These are phyloP conservation scores for Trichophyton equinum DNA, from an alignment of 2,329 filamentous ascomycete genomes.

Conservation along the genomic window DNA sequence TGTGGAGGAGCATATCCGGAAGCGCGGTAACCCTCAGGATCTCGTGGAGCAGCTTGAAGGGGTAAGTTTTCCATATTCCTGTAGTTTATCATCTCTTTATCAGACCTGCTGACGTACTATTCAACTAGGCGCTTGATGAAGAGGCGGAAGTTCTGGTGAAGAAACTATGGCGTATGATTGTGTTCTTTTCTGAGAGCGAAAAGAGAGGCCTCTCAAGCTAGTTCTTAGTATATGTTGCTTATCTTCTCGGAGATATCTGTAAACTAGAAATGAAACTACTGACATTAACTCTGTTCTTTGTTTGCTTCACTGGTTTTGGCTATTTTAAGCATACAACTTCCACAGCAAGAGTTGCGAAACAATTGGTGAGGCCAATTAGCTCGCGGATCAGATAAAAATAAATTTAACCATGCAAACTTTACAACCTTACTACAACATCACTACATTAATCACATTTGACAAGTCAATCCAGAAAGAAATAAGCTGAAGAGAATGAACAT, in stretches of 20 bases:
- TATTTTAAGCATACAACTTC: too few species aligned
- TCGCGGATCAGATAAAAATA: too few species aligned
- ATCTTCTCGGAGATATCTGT: background rate
- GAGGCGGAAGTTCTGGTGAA: constrained; percentile 88
- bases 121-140: constrained; percentile 66
- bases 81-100: background rate
- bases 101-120: constrained; percentile 22
- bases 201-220: constrained; percentile 55
- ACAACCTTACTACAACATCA: background rate
- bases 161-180: constrained; percentile 97
- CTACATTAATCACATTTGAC: background rate
- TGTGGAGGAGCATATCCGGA: constrained; percentile 73
- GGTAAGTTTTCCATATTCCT: constrained; percentile 40
- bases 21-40: constrained; percentile 60
- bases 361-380: too few species aligned
- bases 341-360: too few species aligned
- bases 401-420: background rate
- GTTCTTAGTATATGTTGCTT: background rate
- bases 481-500: background rate
- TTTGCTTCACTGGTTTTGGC: background rate
- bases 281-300: background rate
- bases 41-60: constrained; percentile 75
- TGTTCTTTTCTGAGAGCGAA: constrained; percentile 93
- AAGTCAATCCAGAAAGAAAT: background rate
- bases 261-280: background rate